Evolutionary conservation across 345 rosid genomes (phyloP).

Genomic region (Eucalyptus polybractea): DNA sequence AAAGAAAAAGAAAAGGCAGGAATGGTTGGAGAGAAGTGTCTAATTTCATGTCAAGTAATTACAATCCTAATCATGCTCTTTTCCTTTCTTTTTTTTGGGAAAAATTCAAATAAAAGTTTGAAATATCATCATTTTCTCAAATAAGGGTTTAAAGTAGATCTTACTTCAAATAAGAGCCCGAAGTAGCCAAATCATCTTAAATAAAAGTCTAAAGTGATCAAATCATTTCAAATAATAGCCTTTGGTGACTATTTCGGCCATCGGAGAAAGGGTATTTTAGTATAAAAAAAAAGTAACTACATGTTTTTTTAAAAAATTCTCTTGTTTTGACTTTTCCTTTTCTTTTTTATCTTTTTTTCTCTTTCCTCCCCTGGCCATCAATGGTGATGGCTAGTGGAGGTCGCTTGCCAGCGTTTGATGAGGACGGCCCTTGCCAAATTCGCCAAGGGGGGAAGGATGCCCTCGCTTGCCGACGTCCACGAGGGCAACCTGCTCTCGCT

Average conservation of each 20-base stretch:
- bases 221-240: too few species aligned
- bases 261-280: fast-evolving
- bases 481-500: fast-evolving
- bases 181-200: too few species aligned
- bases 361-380: fast-evolving
- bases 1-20: not conserved
- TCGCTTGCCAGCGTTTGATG: fast-evolving
- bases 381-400: too few species aligned
- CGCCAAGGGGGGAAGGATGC: fast-evolving
- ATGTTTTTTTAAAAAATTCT: too few species aligned
- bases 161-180: fast-evolving
- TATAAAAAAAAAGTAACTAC: too few species aligned
- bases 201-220: too few species aligned
- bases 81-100: too few species aligned
- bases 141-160: fast-evolving
- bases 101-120: fast-evolving
- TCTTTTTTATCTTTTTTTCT: fast-evolving
- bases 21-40: too few species aligned
- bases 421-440: fast-evolving
- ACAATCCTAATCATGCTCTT: too few species aligned
- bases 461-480: fast-evolving
- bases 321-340: too few species aligned
- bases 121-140: too few species aligned
- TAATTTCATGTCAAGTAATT: too few species aligned
- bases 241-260: fast-evolving